phyloP scores from a whole-genome alignment of 345 rosid genomes.

The Citrus trifoliata region DNA sequence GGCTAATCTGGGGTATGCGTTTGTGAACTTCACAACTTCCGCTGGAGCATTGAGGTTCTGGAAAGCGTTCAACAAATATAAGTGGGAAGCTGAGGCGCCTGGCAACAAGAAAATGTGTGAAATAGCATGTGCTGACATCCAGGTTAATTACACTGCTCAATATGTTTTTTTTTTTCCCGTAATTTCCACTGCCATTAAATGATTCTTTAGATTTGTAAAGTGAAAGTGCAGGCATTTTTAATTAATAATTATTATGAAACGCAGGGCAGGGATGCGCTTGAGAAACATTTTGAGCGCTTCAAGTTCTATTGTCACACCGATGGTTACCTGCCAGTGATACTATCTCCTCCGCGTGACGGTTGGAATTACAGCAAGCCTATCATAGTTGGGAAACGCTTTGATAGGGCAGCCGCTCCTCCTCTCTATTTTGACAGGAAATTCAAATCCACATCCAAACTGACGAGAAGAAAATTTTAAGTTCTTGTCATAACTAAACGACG shows the following conservation, averaged over 20 bases:
- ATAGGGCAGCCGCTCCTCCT: not conserved
- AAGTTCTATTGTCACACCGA: conserved; percentile 35
- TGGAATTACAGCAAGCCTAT: not conserved
- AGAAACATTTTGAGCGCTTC: conserved; percentile 24
- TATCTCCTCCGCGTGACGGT: conserved; percentile 44
- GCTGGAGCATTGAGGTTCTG: conserved; percentile 33
- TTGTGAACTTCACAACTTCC: conserved; percentile 47
- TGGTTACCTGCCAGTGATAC: conserved; percentile 36
- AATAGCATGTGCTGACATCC: conserved; percentile 28
- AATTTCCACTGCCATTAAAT: too few relatives aligned
- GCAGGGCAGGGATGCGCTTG: conserved; percentile 38
- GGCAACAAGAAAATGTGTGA: conserved; percentile 32
- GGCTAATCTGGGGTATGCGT: conserved; percentile 49
- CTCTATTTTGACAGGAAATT: not conserved
- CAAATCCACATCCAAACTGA: not conserved
- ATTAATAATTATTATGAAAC: not conserved
- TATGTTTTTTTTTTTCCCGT: too few relatives aligned
- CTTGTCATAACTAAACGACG: too few relatives aligned
- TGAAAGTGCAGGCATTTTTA: too few relatives aligned
- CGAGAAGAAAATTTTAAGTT: not conserved
- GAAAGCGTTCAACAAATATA: conserved; percentile 1
- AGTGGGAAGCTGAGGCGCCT: conserved; percentile 20
- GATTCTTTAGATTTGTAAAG: too few relatives aligned
- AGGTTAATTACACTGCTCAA: conserved; percentile 23
- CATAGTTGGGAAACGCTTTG: conserved; percentile 18